A percentile compares a stretch with the other conserved stretches of the same genome.
phyloP scores from a whole-genome alignment of 106 monocot genomes.

The Dioscorea dumetorum region DNA sequence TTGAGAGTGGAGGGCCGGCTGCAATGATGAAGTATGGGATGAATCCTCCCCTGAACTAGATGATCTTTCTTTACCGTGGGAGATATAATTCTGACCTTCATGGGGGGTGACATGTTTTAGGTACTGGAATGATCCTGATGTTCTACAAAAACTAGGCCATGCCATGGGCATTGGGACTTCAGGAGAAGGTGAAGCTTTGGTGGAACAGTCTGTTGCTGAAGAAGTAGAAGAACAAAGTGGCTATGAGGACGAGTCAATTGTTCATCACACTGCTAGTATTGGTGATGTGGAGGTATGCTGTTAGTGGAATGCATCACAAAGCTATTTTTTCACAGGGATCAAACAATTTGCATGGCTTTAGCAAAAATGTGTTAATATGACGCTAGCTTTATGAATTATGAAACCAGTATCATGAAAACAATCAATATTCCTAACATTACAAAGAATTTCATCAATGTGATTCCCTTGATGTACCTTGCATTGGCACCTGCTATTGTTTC shows the following conservation, averaged over 20 bases:
- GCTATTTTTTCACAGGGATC: no score
- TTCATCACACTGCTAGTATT: conserved; percentile 85
- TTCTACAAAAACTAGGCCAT: conserved; percentile 74
- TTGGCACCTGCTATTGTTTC: no score
- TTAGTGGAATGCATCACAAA: not conserved
- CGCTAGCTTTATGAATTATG: no score
- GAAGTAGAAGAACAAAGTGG: conserved; percentile 64
- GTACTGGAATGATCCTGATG: conserved; percentile 92
- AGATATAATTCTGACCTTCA: not conserved
- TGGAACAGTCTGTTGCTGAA: conserved; percentile 42
- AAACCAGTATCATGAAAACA: no score
- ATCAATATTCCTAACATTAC: no score
- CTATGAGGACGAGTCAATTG: conserved; percentile 78
- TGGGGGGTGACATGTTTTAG: conserved; percentile 22
- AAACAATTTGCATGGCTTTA: no score
- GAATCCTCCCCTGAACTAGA: not conserved
- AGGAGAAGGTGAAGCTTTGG: conserved; percentile 33
- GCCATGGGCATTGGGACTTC: conserved; percentile 65
- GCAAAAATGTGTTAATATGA: no score
- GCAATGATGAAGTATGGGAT: conserved; percentile 86
- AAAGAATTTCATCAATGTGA: no score
- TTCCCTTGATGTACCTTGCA: no score
- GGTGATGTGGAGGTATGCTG: conserved; percentile 85
- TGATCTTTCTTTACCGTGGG: not conserved
- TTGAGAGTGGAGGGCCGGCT: conserved; percentile 83